phyloP scores from a whole-genome alignment of 106 monocot species.

The Dioscorea alata region DNA sequence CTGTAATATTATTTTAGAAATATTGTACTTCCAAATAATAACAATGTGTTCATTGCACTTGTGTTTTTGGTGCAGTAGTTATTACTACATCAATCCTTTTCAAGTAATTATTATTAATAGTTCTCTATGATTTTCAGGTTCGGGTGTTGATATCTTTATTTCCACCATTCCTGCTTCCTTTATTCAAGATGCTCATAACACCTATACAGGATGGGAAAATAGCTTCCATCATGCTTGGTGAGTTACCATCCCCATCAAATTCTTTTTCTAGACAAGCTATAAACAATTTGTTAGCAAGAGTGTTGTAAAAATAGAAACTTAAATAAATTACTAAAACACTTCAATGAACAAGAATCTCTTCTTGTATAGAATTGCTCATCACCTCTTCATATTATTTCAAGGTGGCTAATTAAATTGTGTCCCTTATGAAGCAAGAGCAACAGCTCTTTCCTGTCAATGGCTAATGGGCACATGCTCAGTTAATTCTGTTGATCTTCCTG shows the following conservation, averaged over 20 bases:
- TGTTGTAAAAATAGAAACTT: too few species aligned
- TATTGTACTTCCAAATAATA: not conserved
- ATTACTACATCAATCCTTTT: not conserved
- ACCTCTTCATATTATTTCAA: too few species aligned
- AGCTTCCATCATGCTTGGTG: slow-evolving; percentile 84
- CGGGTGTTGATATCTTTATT: slow-evolving; percentile 76
- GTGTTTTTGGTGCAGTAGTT: too few species aligned
- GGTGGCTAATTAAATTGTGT: too few species aligned
- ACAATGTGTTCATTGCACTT: too few species aligned
- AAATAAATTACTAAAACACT: too few species aligned
- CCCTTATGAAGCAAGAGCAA: slow-evolving; percentile 74
- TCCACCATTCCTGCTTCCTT: slow-evolving; percentile 67
- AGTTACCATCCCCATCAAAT: slow-evolving; percentile 1
- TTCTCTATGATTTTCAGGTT: slow-evolving; percentile 43
- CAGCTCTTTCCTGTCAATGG: slow-evolving; percentile 90
- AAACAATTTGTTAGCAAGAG: too few species aligned
- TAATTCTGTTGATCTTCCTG: slow-evolving; percentile 72
- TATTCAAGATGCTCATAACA: slow-evolving; percentile 75
- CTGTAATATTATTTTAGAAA: not conserved
- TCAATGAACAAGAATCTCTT: too few species aligned
- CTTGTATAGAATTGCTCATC: too few species aligned
- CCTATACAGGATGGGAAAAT: slow-evolving; percentile 69
- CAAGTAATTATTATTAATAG: not conserved
- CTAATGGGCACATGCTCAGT: slow-evolving; percentile 86
- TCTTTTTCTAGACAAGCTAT: not conserved